A percentile compares a stretch with the other conserved stretches of the same genome.
phyloP scores from a whole-genome alignment of 495 filamentous ascomycete genomes.

The Tuber brumale region DNA sequence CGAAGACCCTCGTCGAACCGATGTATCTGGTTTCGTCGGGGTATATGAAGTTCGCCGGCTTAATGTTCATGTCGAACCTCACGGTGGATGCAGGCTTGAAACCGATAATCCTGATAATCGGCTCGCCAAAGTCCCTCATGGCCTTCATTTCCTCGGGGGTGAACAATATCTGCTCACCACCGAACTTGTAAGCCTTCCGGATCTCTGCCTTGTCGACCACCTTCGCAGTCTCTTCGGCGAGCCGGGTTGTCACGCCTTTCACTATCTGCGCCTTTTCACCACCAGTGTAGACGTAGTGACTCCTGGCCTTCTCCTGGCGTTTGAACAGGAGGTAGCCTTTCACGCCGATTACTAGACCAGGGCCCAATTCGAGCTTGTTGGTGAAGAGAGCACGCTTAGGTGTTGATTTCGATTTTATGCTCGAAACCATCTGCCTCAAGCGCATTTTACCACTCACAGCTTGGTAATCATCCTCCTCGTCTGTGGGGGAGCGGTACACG shows the following conservation, averaged over 20 bases:
- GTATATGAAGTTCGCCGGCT: slow-evolving; percentile 86
- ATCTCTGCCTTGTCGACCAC: slow-evolving; percentile 74
- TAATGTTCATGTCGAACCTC: slow-evolving; percentile 76
- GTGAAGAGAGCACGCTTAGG: slow-evolving; percentile 83
- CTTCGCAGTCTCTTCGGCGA: slow-evolving; percentile 67
- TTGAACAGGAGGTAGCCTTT: slow-evolving; percentile 89
- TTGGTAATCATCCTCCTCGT: slow-evolving; percentile 54
- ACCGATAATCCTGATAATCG: slow-evolving; percentile 80
- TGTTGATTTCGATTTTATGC: slow-evolving; percentile 83
- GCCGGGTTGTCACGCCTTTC: slow-evolving; percentile 60
- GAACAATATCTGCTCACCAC: slow-evolving; percentile 82
- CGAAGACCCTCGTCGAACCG: slow-evolving; percentile 86
- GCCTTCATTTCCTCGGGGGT: slow-evolving; percentile 69
- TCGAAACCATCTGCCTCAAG: slow-evolving; percentile 73
- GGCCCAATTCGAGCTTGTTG: slow-evolving; percentile 77
- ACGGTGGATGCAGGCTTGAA: slow-evolving; percentile 77
- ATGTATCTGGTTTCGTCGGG: slow-evolving; percentile 84
- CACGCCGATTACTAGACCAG: slow-evolving; percentile 75
- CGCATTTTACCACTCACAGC: slow-evolving; percentile 64
- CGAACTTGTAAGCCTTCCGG: slow-evolving; percentile 92
- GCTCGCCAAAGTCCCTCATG: slow-evolving; percentile 70
- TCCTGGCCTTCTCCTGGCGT: slow-evolving; percentile 67
- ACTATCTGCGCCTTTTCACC: slow-evolving; percentile 78
- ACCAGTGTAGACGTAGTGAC: slow-evolving; percentile 75
- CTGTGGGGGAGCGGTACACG: slow-evolving; percentile 59